phyloP scores from a whole-genome alignment of 768 basidiomycete genomes.

The Tylopilus felleus region DNA sequence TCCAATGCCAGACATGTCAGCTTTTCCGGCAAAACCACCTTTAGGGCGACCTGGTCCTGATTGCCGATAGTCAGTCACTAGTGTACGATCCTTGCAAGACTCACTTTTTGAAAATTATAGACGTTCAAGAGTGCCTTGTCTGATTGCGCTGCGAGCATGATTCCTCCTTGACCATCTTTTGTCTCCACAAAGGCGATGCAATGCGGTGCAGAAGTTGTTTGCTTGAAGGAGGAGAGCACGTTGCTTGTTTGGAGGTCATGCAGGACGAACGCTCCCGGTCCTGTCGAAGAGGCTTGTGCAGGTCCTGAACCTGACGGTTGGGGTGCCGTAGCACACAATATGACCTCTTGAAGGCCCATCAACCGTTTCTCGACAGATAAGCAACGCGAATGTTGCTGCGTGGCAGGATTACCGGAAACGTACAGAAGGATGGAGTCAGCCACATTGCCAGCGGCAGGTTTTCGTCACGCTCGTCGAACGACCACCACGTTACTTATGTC shows the following conservation, averaged over 20 bases:
- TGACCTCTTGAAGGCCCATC: slow-evolving; percentile 64
- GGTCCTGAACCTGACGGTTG: slow-evolving; percentile 36
- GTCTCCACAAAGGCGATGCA: slow-evolving; percentile 71
- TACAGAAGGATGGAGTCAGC: slow-evolving; percentile 12
- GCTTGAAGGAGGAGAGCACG: slow-evolving; percentile 84
- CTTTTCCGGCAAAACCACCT: slow-evolving; percentile 88
- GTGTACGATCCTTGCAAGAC: slow-evolving; percentile 8
- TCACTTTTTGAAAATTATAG: slow-evolving; percentile 91
- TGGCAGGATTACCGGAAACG: background rate
- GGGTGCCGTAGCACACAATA: slow-evolving; percentile 62
- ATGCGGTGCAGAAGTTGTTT: slow-evolving; percentile 61
- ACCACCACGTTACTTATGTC: background rate
- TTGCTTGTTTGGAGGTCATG: slow-evolving; percentile 82
- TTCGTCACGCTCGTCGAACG: background rate
- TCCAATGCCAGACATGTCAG: slow-evolving; percentile 78
- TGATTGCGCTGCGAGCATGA: slow-evolving; percentile 79
- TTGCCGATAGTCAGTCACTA: background rate
- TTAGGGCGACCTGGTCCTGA: slow-evolving; percentile 86
- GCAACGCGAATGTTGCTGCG: background rate
- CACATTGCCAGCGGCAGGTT: slow-evolving; percentile 8
- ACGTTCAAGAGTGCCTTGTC: slow-evolving; percentile 88
- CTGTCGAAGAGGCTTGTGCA: slow-evolving; percentile 33
- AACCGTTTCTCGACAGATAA: background rate
- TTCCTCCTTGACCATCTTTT: slow-evolving; percentile 70
- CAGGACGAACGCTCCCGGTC: slow-evolving; percentile 63